Percentiles rank a stretch among this genome's conserved stretches.
Evolutionary conservation across 1,139 yeast species (phyloP).

Genomic region (Scheffersomyces stambukii): DNA sequence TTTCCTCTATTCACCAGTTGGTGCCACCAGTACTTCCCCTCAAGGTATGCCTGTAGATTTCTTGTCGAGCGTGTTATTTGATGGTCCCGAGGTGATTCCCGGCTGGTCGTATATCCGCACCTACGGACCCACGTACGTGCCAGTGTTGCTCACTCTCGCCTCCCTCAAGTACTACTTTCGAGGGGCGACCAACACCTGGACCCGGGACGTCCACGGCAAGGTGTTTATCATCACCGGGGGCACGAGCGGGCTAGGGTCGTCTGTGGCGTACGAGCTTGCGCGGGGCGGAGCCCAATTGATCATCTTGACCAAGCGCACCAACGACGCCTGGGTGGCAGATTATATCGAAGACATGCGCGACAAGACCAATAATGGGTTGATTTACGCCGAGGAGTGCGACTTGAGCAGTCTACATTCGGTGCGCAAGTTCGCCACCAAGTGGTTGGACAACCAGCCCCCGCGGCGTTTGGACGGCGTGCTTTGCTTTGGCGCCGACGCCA

Average conservation of each 20-base stretch:
- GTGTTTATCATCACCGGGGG: conserved; percentile 80
- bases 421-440: conserved; percentile 87
- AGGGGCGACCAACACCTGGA: conserved; percentile 85
- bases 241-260: conserved; percentile 86
- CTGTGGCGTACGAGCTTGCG: conserved; percentile 71
- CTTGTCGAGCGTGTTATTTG: conserved; percentile 56
- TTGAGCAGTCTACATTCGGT: conserved; percentile 68
- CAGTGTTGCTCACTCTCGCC: conserved; percentile 27
- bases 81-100: conserved; percentile 72
- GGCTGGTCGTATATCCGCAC: conserved; percentile 57
- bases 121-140: conserved; percentile 50
- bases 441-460: conserved; percentile 91
- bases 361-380: conserved; percentile 61
- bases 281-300: conserved; percentile 81
- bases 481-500: conserved; percentile 80
- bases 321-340: conserved; percentile 76
- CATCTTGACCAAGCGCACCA: conserved; percentile 58
- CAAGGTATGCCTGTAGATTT: conserved; percentile 79
- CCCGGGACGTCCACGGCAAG: conserved; percentile 85
- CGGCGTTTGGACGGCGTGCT: conserved; percentile 84
- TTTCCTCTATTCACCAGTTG: too few relatives aligned
- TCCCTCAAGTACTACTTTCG: conserved; percentile 66
- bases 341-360: conserved; percentile 75
- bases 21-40: not conserved
- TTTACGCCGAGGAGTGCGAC: conserved; percentile 88